These are phyloP conservation scores for Citrus hindsii DNA, from an alignment of 345 rosid genomes.

Conservation along the genomic window DNA sequence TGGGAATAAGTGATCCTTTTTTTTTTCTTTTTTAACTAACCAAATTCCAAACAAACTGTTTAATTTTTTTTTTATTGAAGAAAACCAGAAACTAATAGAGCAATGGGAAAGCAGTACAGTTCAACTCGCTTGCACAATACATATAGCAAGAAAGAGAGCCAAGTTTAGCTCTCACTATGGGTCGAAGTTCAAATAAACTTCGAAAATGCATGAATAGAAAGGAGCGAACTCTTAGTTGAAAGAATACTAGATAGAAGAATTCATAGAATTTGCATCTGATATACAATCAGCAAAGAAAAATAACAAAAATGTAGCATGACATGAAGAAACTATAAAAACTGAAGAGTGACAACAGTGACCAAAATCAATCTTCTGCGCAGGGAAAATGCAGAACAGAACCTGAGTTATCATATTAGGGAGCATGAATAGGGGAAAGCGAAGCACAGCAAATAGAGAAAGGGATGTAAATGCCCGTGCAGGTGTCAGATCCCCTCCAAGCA, in stretches of 20 bases:
- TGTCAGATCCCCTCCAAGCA: conserved; percentile 97
- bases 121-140: background rate
- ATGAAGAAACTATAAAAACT: conserved; percentile 1
- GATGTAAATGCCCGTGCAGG: conserved; percentile 98
- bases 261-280: background rate
- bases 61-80: background rate
- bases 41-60: background rate
- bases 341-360: background rate
- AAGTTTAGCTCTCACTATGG: background rate
- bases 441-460: conserved; percentile 90
- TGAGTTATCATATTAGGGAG: conserved; percentile 95
- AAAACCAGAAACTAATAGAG: background rate
- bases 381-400: conserved; percentile 37
- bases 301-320: too few species aligned
- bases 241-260: background rate
- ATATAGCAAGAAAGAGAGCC: background rate
- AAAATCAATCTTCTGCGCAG: background rate
- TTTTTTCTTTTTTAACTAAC: background rate
- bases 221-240: background rate
- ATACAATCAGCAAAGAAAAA: background rate
- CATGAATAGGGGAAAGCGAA: conserved; percentile 94
- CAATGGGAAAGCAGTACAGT: background rate
- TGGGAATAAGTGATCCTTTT: background rate
- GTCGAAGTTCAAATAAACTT: background rate
- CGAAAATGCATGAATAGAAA: background rate